Conservation (phyloP, 2,329 filamentous ascomycete species). For the Xylogone sp. region DNA sequence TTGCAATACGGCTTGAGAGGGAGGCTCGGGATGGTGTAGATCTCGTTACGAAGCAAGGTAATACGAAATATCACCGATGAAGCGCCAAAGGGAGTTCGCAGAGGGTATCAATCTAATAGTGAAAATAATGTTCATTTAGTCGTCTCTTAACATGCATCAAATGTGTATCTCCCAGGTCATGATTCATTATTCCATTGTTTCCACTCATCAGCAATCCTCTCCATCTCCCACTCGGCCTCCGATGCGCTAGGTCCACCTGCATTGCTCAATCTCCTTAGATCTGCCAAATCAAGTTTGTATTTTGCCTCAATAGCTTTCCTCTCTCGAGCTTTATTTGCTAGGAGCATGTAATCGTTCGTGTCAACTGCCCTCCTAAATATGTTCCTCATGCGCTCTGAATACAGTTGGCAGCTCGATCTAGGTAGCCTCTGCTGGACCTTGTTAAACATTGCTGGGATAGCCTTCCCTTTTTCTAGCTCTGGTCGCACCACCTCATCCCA, state of each 20-base stretch:
- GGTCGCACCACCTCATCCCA: conserved; percentile 78
- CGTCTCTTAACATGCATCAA: not conserved
- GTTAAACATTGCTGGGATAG: conserved; percentile 64
- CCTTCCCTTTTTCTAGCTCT: conserved; percentile 46
- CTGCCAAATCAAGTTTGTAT: conserved; percentile 18
- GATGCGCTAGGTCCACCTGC: conserved; percentile 1
- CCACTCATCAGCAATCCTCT: conserved; percentile 47
- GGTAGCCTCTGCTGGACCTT: conserved; percentile 52
- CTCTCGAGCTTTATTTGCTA: conserved; percentile 55
- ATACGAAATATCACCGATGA: too few relatives aligned
- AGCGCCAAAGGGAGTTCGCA: too few relatives aligned
- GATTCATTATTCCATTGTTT: conserved; percentile 40
- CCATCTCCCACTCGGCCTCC: conserved; percentile 35
- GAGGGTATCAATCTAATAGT: too few relatives aligned
- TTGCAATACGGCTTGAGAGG: too few relatives aligned
- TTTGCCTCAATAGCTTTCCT: conserved; percentile 34
- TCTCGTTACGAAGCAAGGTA: too few relatives aligned
- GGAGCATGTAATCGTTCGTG: conserved; percentile 61
- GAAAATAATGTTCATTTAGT: not conserved
- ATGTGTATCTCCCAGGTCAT: conserved; percentile 1
- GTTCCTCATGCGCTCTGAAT: conserved; percentile 73
- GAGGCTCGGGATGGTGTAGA: too few relatives aligned
- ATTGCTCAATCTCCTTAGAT: conserved; percentile 13
- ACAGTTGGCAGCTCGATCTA: conserved; percentile 69
- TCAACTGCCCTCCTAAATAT: conserved; percentile 66